Percentiles rank a stretch among this genome's conserved stretches.
Evolutionary conservation across 805 yeast genomes (phyloP).

Genomic region (Starmerella roubikii): DNA sequence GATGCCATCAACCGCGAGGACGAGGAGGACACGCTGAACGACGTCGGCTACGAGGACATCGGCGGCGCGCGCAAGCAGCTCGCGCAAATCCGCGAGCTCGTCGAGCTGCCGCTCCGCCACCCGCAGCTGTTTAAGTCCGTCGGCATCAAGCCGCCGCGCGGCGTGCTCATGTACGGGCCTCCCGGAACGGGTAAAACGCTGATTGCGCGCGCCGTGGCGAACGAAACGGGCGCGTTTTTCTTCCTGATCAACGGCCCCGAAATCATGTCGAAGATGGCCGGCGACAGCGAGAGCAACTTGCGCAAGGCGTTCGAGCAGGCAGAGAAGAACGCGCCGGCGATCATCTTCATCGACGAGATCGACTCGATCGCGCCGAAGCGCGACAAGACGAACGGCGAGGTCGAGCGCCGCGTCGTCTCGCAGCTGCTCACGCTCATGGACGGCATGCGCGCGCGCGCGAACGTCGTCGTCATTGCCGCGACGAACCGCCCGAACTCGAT

Average conservation of each 20-base stretch:
- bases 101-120: constrained; percentile 94
- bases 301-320: constrained; percentile 99
- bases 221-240: constrained; percentile 98
- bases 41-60: constrained; percentile 96
- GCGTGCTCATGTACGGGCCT: constrained; percentile 88
- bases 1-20: constrained; percentile 97
- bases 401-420: constrained; percentile 97
- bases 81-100: constrained; percentile 98
- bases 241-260: constrained; percentile 97
- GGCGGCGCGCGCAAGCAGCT: constrained; percentile 99
- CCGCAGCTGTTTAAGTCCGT: constrained; percentile 95
- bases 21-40: constrained; percentile 90
- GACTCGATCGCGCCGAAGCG: constrained; percentile 99
- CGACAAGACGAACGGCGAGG: constrained; percentile 99
- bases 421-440: constrained; percentile 97
- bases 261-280: constrained; percentile 99
- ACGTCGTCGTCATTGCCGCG: constrained; percentile 96
- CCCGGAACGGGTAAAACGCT: constrained; percentile 99
- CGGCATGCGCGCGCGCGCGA: constrained; percentile 99
- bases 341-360: constrained; percentile 94
- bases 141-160: constrained; percentile 98
- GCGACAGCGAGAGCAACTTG: constrained; percentile 93
- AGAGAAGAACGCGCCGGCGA: constrained; percentile 95
- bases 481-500: constrained; percentile 79
- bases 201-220: constrained; percentile 99